Conservation (phyloP, 2,329 filamentous ascomycete species). For the Hymenoscyphus infarciens region DNA sequence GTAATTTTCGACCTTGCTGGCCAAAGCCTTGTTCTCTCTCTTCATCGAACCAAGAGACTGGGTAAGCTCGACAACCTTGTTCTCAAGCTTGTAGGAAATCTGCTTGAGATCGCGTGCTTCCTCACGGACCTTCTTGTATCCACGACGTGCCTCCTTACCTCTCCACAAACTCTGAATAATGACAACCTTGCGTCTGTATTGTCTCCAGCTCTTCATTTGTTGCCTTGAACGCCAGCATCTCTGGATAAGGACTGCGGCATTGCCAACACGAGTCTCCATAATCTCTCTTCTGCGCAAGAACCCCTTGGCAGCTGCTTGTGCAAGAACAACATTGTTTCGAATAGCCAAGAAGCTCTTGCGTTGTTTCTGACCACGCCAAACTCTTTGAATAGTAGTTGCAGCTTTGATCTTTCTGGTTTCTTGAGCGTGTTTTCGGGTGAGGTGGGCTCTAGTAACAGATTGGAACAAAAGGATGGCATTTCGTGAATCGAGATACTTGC, state of each 20-base stretch:
- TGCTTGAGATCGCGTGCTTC: conserved; percentile 98
- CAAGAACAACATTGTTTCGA: conserved; percentile 78
- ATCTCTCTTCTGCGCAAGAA: conserved; percentile 88
- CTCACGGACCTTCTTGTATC: conserved; percentile 88
- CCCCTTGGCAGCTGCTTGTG: conserved; percentile 88
- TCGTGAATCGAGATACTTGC: conserved; percentile 83
- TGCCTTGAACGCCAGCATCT: conserved; percentile 80
- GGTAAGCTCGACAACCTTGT: conserved; percentile 98
- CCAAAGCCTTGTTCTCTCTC: conserved; percentile 85
- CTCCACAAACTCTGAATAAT: conserved; percentile 93
- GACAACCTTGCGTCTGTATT: conserved; percentile 84
- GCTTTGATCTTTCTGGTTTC: conserved; percentile 80
- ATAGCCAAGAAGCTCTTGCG: conserved; percentile 75
- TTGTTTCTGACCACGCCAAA: conserved; percentile 92
- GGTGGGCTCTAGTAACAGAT: conserved; percentile 70
- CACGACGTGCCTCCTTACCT: conserved; percentile 72
- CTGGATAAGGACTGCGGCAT: conserved; percentile 88
- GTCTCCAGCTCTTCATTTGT: conserved; percentile 76
- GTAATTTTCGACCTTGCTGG: conserved; percentile 89
- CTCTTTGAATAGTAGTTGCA: conserved; percentile 88
- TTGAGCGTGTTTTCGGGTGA: conserved; percentile 73
- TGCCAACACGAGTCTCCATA: conserved; percentile 88
- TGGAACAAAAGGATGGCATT: conserved; percentile 78
- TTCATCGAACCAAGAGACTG: conserved; percentile 91
- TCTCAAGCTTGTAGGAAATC: conserved; percentile 98